Conservation (phyloP, 306 rosid genomes). For the Trifolium dubium region DNA sequence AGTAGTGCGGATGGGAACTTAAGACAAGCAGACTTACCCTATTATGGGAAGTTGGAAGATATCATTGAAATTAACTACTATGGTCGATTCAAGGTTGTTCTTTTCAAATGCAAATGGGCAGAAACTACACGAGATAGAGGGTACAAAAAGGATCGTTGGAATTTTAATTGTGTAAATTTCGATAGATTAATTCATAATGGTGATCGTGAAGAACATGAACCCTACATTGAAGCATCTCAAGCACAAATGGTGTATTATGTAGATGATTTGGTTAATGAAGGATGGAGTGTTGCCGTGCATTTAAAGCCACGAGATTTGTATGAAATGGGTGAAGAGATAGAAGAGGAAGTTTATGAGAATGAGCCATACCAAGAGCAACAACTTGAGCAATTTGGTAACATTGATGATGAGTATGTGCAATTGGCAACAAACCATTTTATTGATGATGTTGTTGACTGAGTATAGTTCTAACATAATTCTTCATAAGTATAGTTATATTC, state of each 20-base stretch:
- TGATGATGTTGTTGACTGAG: too few relatives aligned
- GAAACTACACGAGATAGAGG: neutral
- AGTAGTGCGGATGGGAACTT: neutral
- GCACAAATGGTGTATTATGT: conserved; percentile 12
- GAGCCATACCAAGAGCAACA: neutral
- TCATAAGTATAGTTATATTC: too few relatives aligned
- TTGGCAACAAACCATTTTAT: neutral
- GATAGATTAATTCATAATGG: neutral
- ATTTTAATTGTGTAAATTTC: neutral
- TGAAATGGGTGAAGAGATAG: neutral
- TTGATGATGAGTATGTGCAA: neutral
- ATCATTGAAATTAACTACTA: too few relatives aligned
- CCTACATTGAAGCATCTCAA: conserved; percentile 2
- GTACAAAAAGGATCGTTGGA: neutral
- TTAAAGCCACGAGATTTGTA: neutral
- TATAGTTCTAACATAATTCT: too few relatives aligned
- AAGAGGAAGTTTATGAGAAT: neutral
- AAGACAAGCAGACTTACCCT: neutral
- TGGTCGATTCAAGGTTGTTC: too few relatives aligned
- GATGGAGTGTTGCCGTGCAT: neutral
- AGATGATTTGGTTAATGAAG: neutral
- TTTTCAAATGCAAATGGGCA: neutral
- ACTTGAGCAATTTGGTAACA: neutral
- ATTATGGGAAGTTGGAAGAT: conserved; percentile 21
- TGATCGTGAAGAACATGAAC: conserved; percentile 8